Evolutionary conservation across 2,329 filamentous ascomycete species (phyloP), one percentile per base, ranked within the genome.

Genomic region (Scytalidium sp.): DNA sequence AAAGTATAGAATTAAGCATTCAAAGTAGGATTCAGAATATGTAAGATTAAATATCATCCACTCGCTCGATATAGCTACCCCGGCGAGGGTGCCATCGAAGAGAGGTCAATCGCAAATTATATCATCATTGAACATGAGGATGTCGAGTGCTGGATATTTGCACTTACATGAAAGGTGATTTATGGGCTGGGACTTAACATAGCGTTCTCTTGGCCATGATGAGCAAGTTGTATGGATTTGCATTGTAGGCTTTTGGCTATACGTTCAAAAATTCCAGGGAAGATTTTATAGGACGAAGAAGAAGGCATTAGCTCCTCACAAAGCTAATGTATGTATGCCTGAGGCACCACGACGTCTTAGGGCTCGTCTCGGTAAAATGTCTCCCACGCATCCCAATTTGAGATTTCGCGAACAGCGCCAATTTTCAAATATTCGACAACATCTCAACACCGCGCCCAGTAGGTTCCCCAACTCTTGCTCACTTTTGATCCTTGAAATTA

Each of bases 101-200:
- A 71, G 75, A 78, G 81, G 87, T 97, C 91, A 95, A 93, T 93
- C 91, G 92, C 91, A 97, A 97, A 97, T 96, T 96, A 90, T 88
- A 78, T 87, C 91, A 96, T 96, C 92, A 89, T 87, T 60, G 61
- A 61, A 68, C 59, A 63, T 51, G 64, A 52, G 56, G 51, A 51
- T 39, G 48, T 22, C 32, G 36, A 22, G 50, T 21, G 25, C 22
- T 19, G 22, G 41, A 17, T 40, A 25, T 39, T 3, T 27, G 42
- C 21, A 50, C 46, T 40, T 50, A 49, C 50, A n/a, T n/a, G n/a
- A n/a, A n/a, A n/a, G n/a, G n/a, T n/a, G n/a, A n/a, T n/a, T n/a
- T n/a, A n/a, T n/a, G n/a, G n/a, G n/a, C n/a, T n/a, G n/a, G n/a
- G n/a, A n/a, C n/a, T n/a, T n/a, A n/a, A n/a, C n/a, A n/a, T n/a